These are phyloP conservation scores for Penicillium sclerotigenum DNA, from an alignment of 2,329 filamentous ascomycete species.

Conservation along the genomic window DNA sequence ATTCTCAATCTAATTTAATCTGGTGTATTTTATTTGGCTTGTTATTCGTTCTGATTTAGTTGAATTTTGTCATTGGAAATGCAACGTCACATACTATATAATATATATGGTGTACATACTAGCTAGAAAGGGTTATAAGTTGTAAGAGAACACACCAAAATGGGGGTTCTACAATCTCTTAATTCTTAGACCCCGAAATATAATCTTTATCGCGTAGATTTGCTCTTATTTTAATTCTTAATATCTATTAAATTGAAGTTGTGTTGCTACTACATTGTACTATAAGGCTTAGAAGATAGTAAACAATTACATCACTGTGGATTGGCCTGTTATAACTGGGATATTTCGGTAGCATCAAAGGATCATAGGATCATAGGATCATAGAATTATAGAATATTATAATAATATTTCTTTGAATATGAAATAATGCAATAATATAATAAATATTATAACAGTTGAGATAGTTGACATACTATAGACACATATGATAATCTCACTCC, in stretches of 20 bases:
- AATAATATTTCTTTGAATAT: not conserved
- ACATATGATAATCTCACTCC: not conserved
- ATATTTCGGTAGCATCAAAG: not conserved
- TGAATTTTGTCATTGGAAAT: not conserved
- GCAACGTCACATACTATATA: not conserved
- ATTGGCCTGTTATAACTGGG: not conserved
- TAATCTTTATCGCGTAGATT: not conserved
- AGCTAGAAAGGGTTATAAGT: not conserved
- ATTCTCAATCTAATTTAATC: not conserved
- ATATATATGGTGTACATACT: not conserved
- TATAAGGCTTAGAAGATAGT: not conserved
- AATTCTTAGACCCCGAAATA: not conserved
- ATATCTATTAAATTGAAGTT: not conserved
- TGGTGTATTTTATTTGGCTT: not conserved
- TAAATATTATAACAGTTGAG: not conserved
- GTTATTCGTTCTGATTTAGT: not conserved
- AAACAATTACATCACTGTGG: constrained; percentile 5
- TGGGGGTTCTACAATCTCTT: not conserved
- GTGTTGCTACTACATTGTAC: too few relatives aligned
- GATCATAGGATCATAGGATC: not conserved
- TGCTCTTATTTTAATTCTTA: not conserved
- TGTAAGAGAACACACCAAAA: not conserved
- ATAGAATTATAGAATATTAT: not conserved
- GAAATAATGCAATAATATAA: not conserved
- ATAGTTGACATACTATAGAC: too few relatives aligned